phyloP scores from a whole-genome alignment of 169 alveolate species.

The Plasmodium reichenowi region DNA sequence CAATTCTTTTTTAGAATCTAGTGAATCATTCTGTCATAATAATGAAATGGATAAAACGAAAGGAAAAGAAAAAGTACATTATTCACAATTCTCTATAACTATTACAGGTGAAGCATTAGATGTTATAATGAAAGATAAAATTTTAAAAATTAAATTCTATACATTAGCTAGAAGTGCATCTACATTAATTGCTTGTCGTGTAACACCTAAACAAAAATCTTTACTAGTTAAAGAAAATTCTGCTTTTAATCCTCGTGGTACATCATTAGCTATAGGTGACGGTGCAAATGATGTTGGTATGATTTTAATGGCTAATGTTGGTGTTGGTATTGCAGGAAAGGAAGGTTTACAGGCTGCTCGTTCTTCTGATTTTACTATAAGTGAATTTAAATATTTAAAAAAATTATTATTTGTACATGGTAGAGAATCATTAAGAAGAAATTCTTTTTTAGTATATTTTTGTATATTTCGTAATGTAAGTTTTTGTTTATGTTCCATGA shows the following conservation, averaged over 20 bases:
- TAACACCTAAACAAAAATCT: slow-evolving; percentile 97
- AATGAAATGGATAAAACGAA: slow-evolving; percentile 25
- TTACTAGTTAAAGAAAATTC: slow-evolving; percentile 94
- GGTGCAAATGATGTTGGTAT: slow-evolving; percentile 99
- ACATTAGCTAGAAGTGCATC: slow-evolving; percentile 84
- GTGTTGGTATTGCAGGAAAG: slow-evolving; percentile 97
- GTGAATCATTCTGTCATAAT: slow-evolving; percentile 39
- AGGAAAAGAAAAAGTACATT: slow-evolving; percentile 55
- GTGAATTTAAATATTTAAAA: slow-evolving; percentile 90
- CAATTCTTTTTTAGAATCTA: slow-evolving; percentile 43
- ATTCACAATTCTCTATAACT: slow-evolving; percentile 81
- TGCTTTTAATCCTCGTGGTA: slow-evolving; percentile 86
- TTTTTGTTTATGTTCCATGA: slow-evolving; percentile 80
- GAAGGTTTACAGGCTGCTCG: slow-evolving; percentile 97
- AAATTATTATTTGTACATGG: slow-evolving; percentile 92
- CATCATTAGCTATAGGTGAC: slow-evolving; percentile 96
- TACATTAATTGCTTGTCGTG: slow-evolving; percentile 97
- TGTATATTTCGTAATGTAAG: slow-evolving; percentile 85
- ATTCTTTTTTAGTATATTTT: slow-evolving; percentile 86
- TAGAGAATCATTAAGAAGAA: slow-evolving; percentile 87
- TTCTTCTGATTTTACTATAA: slow-evolving; percentile 92
- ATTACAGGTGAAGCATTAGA: slow-evolving; percentile 87
- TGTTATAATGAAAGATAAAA: slow-evolving; percentile 78
- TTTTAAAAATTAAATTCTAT: slow-evolving; percentile 79
- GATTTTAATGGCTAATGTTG: slow-evolving; percentile 98